phyloP scores from a whole-genome alignment of 192 early-diverging fungal genomes.

The Coemansia sp. region DNA sequence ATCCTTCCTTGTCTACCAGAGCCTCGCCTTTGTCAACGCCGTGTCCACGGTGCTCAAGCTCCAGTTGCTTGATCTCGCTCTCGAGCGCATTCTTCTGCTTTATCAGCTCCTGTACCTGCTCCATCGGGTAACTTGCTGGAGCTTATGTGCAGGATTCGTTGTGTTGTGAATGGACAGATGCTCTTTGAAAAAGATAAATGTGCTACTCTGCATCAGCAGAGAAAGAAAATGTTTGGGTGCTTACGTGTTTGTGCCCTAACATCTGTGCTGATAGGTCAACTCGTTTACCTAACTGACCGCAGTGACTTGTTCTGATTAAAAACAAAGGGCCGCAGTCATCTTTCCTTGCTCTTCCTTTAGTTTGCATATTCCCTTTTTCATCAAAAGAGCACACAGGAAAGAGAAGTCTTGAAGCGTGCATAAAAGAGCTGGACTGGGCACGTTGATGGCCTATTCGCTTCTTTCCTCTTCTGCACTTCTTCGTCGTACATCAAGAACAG shows the following conservation, averaged over 20 bases:
- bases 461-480: neutral
- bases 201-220: neutral
- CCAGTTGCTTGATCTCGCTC: conserved; percentile 33
- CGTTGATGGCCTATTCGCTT: neutral
- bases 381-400: neutral
- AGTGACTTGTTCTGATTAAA: neutral
- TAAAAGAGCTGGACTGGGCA: neutral
- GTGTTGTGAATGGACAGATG: neutral
- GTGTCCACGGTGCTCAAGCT: conserved; percentile 27
- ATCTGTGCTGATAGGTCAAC: neutral
- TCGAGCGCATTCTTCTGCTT: conserved; percentile 35
- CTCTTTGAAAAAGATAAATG: neutral
- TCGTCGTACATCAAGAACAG: neutral
- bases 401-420: neutral
- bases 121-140: conserved; percentile 10
- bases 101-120: conserved; percentile 28
- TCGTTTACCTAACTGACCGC: neutral
- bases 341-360: neutral
- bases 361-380: neutral
- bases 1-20: conserved; percentile 62
- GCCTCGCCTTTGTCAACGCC: conserved; percentile 54
- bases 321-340: neutral
- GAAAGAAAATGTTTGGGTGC: too few relatives aligned
- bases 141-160: neutral
- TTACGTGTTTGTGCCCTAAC: too few relatives aligned